Base-by-base conservation (phyloP, 1,139 yeast species). In the Blastobotrys petasosporus region DNA sequence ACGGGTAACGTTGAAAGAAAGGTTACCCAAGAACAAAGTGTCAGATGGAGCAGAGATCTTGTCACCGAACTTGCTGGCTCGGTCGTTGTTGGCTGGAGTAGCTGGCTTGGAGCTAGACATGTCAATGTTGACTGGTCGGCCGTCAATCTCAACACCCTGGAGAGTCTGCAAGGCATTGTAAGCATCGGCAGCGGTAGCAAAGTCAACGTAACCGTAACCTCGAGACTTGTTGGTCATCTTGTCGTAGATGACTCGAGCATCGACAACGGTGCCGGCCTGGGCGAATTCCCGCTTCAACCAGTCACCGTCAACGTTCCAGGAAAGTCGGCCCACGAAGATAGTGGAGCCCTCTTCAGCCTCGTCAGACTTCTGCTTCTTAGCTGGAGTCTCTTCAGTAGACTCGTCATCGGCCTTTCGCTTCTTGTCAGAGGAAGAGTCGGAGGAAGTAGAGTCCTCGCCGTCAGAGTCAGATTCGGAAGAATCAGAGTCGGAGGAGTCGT, bases 171-270 rank as follows among this genome's bases (percentile, higher is more conserved):
- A 71, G n/a, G 98, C 97, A 69, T 82, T 82, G 68, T 86, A 90
- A 56, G 97, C 98, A 51, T 73, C 75, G 37, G 78, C 76, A 61
- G 79, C 79, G 60, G 76, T 69, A 60, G 80, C 87, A 64, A 92
- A 92, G 67, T 92, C 98, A 68, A 92, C 96, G 72, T 92, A 92
- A 62, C 98, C 98, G 76, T 85, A 92, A 67, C 98, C 98, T 77
- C 94, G 83, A 47, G 96, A 86, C 72, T 86, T 85, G 60, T 95
- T 96, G 49, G 94, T 76, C 55, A 82, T 85, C 73, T 94, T 83
- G 71, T 92, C 97, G 71, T 82, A 80, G 65, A 92, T 85, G 58
- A 92, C 96, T 74, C 98, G 84, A 56, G 97, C 97, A 60, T 82
- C 68, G 40, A 78, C 61, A 52, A 88, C 92, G 68, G 94, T 95